Base-by-base conservation (phyloP, 75 land plant genomes). In the Picea glauca region DNA sequence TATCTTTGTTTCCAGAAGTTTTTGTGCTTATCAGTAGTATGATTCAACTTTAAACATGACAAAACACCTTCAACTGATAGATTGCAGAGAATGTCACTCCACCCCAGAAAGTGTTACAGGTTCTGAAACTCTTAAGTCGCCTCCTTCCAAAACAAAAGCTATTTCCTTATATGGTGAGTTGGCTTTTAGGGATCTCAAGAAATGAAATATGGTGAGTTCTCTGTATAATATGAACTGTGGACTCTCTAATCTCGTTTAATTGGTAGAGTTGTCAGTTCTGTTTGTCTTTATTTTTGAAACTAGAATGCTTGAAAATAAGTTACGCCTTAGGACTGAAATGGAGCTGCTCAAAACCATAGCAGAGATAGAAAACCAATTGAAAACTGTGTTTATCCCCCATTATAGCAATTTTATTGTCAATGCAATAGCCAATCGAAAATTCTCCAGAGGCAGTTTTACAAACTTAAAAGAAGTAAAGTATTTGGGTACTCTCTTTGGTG, bases 101-200 rank as follows among this genome's bases (percentile, higher is more conserved):
- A 20, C 89, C 93, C 58, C 75, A 50, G 38, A 56, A 86, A 20
- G 64, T 84, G 64, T 60, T 86, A 46, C 75, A 80, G 62, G 77
- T 80, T 62, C 38, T 84, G 66, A 62, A 60, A 46, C 6, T 77
- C 2, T 72, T 93, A 80, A 87, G 93, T 3, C 83, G 82, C 23
- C 65, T 93, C 15, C 75, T 95, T 23, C 98, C 98, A 35, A 82
- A 88, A 76, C 92, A 89, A 67, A 95, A 95, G 80, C 83, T 95
- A 50, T 81, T 91, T 26, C 94, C 96, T 8, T 87, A 79, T 93
- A 58, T 89, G 85, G 26, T n/a, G 91, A 87, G 62, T 74, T 93
- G 23, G 89, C 94, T 58, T 91, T 93, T 83, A 86, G 94, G 86
- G 96, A 95, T 21, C 77, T 79, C 20, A 83, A 76, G 58, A 91